Percentiles rank a stretch among this genome's conserved stretches.
These are phyloP conservation scores for Chlamydomonas schloesseri DNA, from an alignment of 139 green algal species.

Conservation along the genomic window DNA sequence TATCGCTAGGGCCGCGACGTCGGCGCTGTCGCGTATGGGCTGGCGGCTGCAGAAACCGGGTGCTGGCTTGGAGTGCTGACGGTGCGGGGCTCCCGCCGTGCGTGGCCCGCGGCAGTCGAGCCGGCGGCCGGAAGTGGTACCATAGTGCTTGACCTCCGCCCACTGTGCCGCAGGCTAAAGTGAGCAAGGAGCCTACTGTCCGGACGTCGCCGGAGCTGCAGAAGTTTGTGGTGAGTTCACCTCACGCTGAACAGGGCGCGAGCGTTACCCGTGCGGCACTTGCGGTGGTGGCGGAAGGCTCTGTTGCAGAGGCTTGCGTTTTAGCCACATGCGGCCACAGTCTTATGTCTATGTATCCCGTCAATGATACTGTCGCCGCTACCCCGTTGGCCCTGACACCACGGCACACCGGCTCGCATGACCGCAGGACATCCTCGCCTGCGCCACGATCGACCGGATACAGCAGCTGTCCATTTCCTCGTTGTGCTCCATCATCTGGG, in stretches of 20 bases:
- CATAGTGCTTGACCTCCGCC: no score
- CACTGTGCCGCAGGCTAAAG: constrained; percentile 9
- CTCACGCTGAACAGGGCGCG: no score
- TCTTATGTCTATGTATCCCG: no score
- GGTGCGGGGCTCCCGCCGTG: no score
- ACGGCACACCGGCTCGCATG: no score
- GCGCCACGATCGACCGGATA: constrained; percentile 31
- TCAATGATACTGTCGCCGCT: no score
- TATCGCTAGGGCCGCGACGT: not conserved
- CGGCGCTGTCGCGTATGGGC: not conserved
- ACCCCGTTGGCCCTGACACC: not conserved
- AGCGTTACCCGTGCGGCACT: no score
- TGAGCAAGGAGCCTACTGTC: not conserved
- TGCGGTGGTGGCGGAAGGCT: no score
- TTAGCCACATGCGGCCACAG: not conserved
- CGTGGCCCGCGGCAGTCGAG: no score
- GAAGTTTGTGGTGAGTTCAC: constrained; percentile 42
- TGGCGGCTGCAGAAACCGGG: not conserved
- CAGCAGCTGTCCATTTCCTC: not conserved
- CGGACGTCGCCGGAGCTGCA: constrained; percentile 24
- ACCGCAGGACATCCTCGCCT: constrained; percentile 44
- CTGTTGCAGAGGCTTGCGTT: not conserved
- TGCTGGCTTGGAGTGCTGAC: not conserved
- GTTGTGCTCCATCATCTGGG: constrained; percentile 27
- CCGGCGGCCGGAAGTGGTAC: no score